Evolutionary conservation across 2,329 filamentous ascomycete genomes (phyloP).

Genomic region (Lecanicillium sp.): DNA sequence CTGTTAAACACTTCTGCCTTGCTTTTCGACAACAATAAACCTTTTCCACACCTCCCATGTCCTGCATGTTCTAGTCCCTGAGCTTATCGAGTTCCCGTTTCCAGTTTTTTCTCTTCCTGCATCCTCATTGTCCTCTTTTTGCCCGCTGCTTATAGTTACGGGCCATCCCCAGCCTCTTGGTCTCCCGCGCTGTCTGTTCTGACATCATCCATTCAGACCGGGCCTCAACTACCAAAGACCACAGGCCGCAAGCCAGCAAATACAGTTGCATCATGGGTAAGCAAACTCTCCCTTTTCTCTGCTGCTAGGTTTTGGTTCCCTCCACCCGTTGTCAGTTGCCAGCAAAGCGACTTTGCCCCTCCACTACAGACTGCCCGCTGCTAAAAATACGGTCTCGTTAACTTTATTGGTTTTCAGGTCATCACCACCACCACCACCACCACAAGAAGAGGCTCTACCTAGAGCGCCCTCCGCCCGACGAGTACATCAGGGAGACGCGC

Average conservation of each 20-base stretch:
- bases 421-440: conserved; percentile 19
- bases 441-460: conserved; percentile 39
- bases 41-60: not conserved
- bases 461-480: conserved; percentile 33
- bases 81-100: not conserved
- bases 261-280: conserved; percentile 20
- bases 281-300: conserved; percentile 14
- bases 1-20: not conserved
- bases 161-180: too few species aligned
- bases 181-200: too few species aligned
- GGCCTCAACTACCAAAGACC: too few species aligned
- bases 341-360: too few species aligned
- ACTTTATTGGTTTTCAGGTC: too few species aligned
- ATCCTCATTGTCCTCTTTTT: too few species aligned
- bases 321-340: too few species aligned
- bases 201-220: too few species aligned
- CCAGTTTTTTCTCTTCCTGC: not conserved
- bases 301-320: too few species aligned
- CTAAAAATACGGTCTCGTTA: not conserved
- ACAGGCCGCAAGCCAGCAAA: too few species aligned
- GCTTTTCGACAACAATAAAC: not conserved
- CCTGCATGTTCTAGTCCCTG: not conserved
- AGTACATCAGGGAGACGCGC: conserved; percentile 29
- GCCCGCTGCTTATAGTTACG: too few species aligned
- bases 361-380: not conserved